A percentile compares a stretch with the other conserved stretches of the same genome.
Evolutionary conservation across 257 asterid genomes (phyloP).

Genomic region (Solanum appendiculatum): DNA sequence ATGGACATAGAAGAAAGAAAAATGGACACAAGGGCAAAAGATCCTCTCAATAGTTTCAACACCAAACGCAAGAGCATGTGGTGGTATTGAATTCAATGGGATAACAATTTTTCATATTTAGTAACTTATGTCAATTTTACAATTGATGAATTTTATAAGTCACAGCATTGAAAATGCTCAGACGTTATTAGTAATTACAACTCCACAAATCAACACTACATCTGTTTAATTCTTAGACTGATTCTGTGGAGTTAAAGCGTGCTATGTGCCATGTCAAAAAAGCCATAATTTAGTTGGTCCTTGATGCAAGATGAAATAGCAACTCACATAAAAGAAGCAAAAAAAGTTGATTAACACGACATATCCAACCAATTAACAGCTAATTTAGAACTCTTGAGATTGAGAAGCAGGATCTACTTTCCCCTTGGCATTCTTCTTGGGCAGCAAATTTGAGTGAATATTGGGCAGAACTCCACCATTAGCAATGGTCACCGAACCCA

Average conservation of each 20-base stretch:
- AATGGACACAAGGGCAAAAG: neutral
- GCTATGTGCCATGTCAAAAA: no score
- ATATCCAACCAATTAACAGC: neutral
- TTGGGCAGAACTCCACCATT: conserved; percentile 55
- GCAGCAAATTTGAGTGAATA: conserved; percentile 33
- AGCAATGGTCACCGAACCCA: conserved; percentile 50
- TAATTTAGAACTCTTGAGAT: conserved; percentile 32
- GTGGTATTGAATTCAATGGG: no score
- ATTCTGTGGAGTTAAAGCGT: no score
- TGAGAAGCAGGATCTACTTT: conserved; percentile 34
- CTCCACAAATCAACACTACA: no score
- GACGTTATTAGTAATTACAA: no score
- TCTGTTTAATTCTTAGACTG: no score
- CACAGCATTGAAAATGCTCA: no score
- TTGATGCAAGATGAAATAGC: neutral
- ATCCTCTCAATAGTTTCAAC: neutral
- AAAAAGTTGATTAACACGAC: no score
- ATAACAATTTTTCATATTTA: neutral
- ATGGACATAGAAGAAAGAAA: neutral
- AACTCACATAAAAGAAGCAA: neutral
- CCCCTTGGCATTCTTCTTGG: conserved; percentile 41
- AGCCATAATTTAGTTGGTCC: neutral
- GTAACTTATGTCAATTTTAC: no score
- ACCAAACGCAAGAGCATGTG: neutral
- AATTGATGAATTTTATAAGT: no score